Percentiles rank a stretch among this genome's conserved stretches.
Conservation (phyloP, 1,139 yeast species). For the Kodamaea ohmeri region DNA sequence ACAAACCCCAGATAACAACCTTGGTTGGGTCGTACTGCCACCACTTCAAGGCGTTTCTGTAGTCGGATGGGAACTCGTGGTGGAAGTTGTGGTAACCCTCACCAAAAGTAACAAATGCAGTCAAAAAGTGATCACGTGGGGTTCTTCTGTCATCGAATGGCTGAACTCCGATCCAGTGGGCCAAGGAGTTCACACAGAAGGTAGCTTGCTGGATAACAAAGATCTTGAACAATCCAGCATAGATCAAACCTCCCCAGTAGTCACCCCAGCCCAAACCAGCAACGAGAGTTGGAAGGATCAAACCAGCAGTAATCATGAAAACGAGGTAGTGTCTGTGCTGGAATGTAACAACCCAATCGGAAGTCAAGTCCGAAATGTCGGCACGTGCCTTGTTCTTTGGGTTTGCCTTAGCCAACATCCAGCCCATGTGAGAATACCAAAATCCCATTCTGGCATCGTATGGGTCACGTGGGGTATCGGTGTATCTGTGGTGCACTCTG, state of each 20-base stretch:
- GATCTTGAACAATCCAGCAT: slow-evolving; percentile 84
- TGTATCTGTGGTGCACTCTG: slow-evolving; percentile 95
- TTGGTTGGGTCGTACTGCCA: slow-evolving; percentile 98
- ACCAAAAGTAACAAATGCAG: slow-evolving; percentile 95
- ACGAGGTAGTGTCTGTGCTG: slow-evolving; percentile 90
- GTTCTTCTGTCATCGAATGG: slow-evolving; percentile 98
- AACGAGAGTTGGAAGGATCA: slow-evolving; percentile 68
- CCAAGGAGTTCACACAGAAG: slow-evolving; percentile 96
- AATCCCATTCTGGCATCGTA: slow-evolving; percentile 95
- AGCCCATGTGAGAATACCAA: slow-evolving; percentile 95
- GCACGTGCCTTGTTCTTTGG: slow-evolving; percentile 96
- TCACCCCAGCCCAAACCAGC: slow-evolving; percentile 88
- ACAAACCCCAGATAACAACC: slow-evolving; percentile 64
- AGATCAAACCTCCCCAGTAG: slow-evolving; percentile 87
- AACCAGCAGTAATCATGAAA: slow-evolving; percentile 65
- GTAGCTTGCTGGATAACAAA: slow-evolving; percentile 94
- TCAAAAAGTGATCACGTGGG: slow-evolving; percentile 91
- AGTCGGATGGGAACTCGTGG: slow-evolving; percentile 98
- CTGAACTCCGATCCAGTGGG: slow-evolving; percentile 97
- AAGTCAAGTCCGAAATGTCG: slow-evolving; percentile 86
- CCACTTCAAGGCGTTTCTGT: slow-evolving; percentile 97
- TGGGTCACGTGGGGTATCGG: slow-evolving; percentile 96
- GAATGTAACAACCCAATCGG: slow-evolving; percentile 85
- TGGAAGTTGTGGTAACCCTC: slow-evolving; percentile 99
- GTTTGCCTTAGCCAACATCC: slow-evolving; percentile 94